Evolutionary conservation across 2,329 filamentous ascomycete genomes (phyloP).

Genomic region (Epichloe typhina): DNA sequence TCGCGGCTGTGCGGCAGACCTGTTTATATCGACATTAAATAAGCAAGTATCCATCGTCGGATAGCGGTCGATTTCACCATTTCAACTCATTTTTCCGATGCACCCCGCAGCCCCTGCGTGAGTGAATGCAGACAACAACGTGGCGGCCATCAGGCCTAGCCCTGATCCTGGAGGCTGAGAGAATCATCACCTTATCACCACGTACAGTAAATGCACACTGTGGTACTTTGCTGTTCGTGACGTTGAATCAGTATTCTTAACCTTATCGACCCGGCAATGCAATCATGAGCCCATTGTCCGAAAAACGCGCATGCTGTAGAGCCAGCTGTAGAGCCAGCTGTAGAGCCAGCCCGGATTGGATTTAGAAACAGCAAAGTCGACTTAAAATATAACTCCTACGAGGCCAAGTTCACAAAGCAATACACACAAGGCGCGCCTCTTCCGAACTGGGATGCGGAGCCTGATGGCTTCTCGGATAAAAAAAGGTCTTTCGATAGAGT

Average conservation of each 20-base stretch:
- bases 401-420: neutral
- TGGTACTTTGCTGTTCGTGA: too few relatives aligned
- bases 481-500: too few relatives aligned
- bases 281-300: neutral
- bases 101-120: neutral
- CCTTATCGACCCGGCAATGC: neutral
- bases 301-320: neutral
- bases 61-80: too few relatives aligned
- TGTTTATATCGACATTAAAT: neutral
- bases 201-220: too few relatives aligned
- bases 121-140: constrained; percentile 1
- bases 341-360: neutral
- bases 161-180: neutral
- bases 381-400: neutral
- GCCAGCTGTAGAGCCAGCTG: too few relatives aligned
- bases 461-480: too few relatives aligned
- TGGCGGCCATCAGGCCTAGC: neutral
- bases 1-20: neutral
- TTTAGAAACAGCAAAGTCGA: neutral
- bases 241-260: neutral
- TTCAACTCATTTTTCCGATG: neutral
- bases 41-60: neutral
- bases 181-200: too few relatives aligned
- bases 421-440: neutral
- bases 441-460: neutral